Conservation (phyloP, 2,329 filamentous ascomycete genomes). For the Pyrenophora tritici-repentis region DNA sequence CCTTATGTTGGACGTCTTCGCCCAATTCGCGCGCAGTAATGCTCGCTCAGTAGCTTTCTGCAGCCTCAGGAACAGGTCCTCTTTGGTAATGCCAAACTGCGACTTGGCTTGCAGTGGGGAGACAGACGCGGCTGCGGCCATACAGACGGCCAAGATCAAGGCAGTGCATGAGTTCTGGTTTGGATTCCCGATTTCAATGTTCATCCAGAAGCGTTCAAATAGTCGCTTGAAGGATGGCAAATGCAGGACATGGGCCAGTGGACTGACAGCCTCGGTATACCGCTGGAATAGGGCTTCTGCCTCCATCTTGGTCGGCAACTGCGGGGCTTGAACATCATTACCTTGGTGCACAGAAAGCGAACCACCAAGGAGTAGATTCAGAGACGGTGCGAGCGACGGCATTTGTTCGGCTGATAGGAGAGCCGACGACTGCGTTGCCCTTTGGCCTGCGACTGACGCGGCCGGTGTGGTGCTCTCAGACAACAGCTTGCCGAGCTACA, state of each 20-base stretch:
- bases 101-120: conserved; percentile 47
- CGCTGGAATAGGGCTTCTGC: conserved; percentile 42
- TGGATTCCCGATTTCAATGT: conserved; percentile 42
- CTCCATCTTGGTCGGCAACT: conserved; percentile 44
- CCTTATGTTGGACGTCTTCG: conserved; percentile 46
- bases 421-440: conserved; percentile 42
- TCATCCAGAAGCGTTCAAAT: conserved; percentile 46
- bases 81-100: conserved; percentile 46
- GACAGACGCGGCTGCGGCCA: conserved; percentile 46
- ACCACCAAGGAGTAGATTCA: conserved; percentile 41
- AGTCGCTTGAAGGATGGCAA: conserved; percentile 45
- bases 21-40: conserved; percentile 45
- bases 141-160: conserved; percentile 45
- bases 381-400: conserved; percentile 45
- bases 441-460: conserved; percentile 44
- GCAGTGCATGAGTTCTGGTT: conserved; percentile 47
- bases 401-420: conserved; percentile 46
- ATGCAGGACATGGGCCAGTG: conserved; percentile 46
- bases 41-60: conserved; percentile 47
- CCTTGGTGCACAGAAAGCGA: conserved; percentile 36
- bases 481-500: conserved; percentile 47
- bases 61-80: conserved; percentile 42
- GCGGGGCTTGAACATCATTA: conserved; percentile 37
- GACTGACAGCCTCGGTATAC: conserved; percentile 45
- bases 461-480: conserved; percentile 39